Conservation (phyloP, 179 eudicot genomes). For the Spergularia azorica region DNA sequence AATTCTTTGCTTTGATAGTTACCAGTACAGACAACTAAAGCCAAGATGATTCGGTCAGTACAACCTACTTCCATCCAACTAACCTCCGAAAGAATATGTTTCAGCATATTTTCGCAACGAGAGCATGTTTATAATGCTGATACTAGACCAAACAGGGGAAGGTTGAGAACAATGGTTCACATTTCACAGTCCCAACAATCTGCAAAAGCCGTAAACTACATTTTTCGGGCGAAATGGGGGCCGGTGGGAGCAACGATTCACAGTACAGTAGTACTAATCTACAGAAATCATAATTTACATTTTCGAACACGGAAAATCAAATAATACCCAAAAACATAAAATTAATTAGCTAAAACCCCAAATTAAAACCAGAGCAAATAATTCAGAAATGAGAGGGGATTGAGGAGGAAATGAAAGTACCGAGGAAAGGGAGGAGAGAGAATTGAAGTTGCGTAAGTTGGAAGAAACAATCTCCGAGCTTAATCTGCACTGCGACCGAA, state of each 20-base stretch:
- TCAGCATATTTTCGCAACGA: too few relatives aligned
- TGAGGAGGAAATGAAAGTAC: background rate
- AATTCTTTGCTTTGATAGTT: too few relatives aligned
- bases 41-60: too few relatives aligned
- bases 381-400: background rate
- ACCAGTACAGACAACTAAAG: too few relatives aligned
- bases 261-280: background rate
- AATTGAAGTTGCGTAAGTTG: conserved; percentile 21
- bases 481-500: conserved; percentile 31
- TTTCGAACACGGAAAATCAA: background rate
- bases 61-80: too few relatives aligned
- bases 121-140: too few relatives aligned
- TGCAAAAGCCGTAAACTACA: background rate
- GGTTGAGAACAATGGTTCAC: too few relatives aligned
- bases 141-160: too few relatives aligned
- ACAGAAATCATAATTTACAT: too few relatives aligned
- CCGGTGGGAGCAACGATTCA: too few relatives aligned
- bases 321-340: background rate
- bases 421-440: conserved; percentile 20
- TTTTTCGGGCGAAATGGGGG: too few relatives aligned
- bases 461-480: conserved; percentile 22
- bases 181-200: background rate
- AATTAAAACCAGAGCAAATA: background rate
- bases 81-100: too few relatives aligned
- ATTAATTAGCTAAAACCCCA: background rate